Evolutionary conservation across 805 yeast genomes (phyloP).

Genomic region (Millerozyma miso): DNA sequence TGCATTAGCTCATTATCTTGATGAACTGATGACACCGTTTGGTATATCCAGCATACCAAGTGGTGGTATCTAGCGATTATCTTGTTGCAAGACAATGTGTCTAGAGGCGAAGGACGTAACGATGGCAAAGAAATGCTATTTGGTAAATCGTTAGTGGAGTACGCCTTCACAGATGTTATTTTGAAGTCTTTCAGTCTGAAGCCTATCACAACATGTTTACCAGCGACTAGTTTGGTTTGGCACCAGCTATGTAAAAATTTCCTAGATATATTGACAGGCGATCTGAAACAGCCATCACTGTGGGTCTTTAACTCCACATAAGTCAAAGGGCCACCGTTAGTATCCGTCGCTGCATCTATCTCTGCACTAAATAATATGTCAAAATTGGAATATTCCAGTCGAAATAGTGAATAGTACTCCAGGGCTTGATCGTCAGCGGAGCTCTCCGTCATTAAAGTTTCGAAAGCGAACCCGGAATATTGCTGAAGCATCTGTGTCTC

Average conservation of each 20-base stretch:
- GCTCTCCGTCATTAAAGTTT: slow-evolving; percentile 12
- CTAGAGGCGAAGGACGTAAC: slow-evolving; percentile 4
- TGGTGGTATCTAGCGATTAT: slow-evolving; percentile 14
- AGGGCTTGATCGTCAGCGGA: neutral
- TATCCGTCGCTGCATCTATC: slow-evolving; percentile 15
- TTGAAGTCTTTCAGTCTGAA: slow-evolving; percentile 12
- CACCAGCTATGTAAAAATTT: slow-evolving; percentile 13
- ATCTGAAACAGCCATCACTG: neutral
- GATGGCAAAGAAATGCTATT: slow-evolving; percentile 6
- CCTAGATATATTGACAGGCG: neutral
- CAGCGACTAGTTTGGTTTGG: slow-evolving; percentile 15
- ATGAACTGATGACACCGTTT: neutral
- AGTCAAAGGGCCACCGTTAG: slow-evolving; percentile 5
- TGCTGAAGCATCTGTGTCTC: slow-evolving; percentile 7
- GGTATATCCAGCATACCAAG: slow-evolving; percentile 10
- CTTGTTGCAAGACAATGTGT: slow-evolving; percentile 9
- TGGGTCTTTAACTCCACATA: slow-evolving; percentile 25
- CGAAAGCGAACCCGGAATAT: slow-evolving; percentile 22
- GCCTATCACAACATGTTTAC: slow-evolving; percentile 14
- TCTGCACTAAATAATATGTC: slow-evolving; percentile 19
- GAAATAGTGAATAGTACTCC: slow-evolving; percentile 13
- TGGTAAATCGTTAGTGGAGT: slow-evolving; percentile 8
- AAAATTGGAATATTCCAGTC: slow-evolving; percentile 8
- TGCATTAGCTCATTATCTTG: neutral
- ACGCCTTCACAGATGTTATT: slow-evolving; percentile 10